Evolutionary conservation across 139 green algal species (phyloP), one percentile per base, ranked within the genome.

Genomic region (Klebsormidium nitens): DNA sequence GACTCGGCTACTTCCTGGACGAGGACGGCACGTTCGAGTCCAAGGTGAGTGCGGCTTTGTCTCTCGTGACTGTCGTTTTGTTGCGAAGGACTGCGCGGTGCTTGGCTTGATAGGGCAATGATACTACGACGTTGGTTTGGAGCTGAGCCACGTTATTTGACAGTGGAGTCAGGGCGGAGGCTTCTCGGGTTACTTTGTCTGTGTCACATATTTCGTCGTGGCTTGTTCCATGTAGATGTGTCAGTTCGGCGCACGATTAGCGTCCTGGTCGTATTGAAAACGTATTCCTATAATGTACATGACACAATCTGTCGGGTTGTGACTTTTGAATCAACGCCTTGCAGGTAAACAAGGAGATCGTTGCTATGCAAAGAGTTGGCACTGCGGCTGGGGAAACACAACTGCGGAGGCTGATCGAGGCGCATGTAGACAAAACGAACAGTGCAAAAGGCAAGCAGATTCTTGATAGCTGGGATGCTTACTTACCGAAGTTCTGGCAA

Each of bases 1-100:
- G 94, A 26, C 75, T 99, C 35, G 93, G 78, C 32, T 99, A 98
- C 88, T 97, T 99, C 81, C 86, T 90, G 48, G 94, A 99, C 75
- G 88, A 89, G 79, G 90, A 93, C 72, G 88, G 87, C 69, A 86
- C 89, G 65, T 95, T 99, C 83, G 75, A 81, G 1, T 76, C 89
- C 67, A 93, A 93, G 82, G 72, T 77, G 17, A 28, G 44, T 52
- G 14, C 44, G 84, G 14, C 44, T 52, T 52, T 28, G 44, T 17
- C 14, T 52, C 44, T 17, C 44, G 17, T 81, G 50, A 2, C 71
- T 19, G 55, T 6, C 36, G n/a, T 34, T 8, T 40, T 47, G 56
- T 28, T 59, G 52, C 29, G 3, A 23, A 57, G 37, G n/a, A n/a
- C 19, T 40, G 17, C 14, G 5, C 28, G 14, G 5, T 63, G 49